These are phyloP conservation scores for Amaranthus tricolor DNA, from an alignment of 179 eudicot species.

Conservation along the genomic window DNA sequence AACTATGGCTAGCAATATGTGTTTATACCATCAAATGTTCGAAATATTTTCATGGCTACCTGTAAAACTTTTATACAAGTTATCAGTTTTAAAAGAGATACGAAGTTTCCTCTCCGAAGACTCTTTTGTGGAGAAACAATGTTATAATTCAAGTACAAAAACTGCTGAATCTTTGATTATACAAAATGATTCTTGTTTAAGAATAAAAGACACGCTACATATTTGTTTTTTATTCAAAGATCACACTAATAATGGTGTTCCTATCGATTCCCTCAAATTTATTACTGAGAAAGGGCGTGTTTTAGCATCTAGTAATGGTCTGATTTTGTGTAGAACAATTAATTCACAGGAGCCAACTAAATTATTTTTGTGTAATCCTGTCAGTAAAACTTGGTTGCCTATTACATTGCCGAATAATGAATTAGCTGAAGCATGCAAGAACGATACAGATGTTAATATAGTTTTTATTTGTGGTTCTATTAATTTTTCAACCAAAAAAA, in stretches of 20 bases:
- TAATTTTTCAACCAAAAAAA: background rate
- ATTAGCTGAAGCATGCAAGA: background rate
- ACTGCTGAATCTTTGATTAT: conserved; percentile 9
- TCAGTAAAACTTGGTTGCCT: background rate
- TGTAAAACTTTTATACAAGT: conserved; percentile 7
- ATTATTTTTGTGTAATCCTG: conserved; percentile 26
- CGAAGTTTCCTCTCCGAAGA: background rate
- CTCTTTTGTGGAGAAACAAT: conserved; percentile 9
- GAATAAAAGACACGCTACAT: background rate
- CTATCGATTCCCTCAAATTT: background rate
- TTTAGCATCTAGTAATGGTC: conserved; percentile 26
- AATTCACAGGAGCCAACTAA: background rate
- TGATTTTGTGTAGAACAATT: conserved; percentile 14
- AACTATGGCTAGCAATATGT: background rate
- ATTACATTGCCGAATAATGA: background rate
- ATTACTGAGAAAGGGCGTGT: background rate
- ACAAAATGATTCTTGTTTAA: background rate
- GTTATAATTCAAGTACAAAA: background rate
- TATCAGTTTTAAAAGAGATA: background rate
- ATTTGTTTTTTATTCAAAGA: background rate
- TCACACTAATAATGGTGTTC: background rate
- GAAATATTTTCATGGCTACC: conserved; percentile 30
- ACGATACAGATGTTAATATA: background rate
- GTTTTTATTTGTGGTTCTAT: conserved; percentile 8
- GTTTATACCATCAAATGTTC: conserved; percentile 7